Evolutionary conservation across 2,329 filamentous ascomycete species (phyloP), one percentile per base, ranked within the genome.

Genomic region (Beauveria australis): DNA sequence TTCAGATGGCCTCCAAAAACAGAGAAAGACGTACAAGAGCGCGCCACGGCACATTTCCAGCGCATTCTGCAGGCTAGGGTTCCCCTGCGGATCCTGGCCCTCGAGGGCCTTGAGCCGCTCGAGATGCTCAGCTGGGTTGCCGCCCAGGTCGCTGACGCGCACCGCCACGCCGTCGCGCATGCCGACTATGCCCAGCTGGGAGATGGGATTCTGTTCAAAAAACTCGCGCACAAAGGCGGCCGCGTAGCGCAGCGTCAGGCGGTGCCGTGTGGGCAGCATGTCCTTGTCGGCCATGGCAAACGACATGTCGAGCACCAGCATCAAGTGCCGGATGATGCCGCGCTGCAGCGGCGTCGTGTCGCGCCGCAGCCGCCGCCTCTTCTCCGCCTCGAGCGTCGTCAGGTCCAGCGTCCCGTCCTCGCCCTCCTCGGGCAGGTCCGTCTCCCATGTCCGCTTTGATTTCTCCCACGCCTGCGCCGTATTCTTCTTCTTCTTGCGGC

Each of bases 201-300:
- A 96, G 66, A 99, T 97, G 12, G 94, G 94, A 69, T 99, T 99
- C 75, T 99, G 94, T 75, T 97, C 94, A 71, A 97, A 99, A 76
- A 91, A 99, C 73, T 97, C 93, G 62, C 87, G 83, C 53, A 97
- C 89, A 73, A 97, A 99, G 61, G 92, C 88, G 64, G 88, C 84
- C 18, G 92, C 89, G 74, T 92, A 95, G 64, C 87, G 87, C 69
- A 97, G 81, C 57, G 87, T 89, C 37, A 97, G 82, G 43, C 92
- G 82, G 74, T 93, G 92, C 63, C 93, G 85, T 48, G 87, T 96
- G 6, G 94, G 94, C 28, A 94, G 85, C 66, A 97, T 81, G 71
- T 99, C 94, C 75, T 97, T 97, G 74, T 97, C 92, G 5, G 85
- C 76, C 94, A 99, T 99, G 55, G 93, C 91, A 65, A 90, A 88